Evolutionary conservation across 805 yeast species (phyloP), one percentile per base, ranked within the genome.

Genomic region (Sugiyamaella floridensis): DNA sequence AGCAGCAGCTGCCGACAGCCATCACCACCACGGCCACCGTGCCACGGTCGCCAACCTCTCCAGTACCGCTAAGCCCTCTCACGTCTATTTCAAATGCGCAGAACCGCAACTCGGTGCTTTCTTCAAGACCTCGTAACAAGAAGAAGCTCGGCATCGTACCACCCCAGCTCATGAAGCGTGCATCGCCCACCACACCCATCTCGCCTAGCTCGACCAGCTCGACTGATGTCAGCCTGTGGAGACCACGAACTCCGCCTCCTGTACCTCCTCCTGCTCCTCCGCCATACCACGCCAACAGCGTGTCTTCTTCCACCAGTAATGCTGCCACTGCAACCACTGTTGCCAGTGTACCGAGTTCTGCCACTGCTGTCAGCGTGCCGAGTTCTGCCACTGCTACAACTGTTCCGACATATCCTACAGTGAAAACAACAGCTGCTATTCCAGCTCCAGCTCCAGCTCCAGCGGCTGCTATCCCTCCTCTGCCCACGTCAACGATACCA

Each of bases 91-190:
- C 40, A 15, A 45, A 45, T 14, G n/a, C 12, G n/a, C 37, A 32
- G 37, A 32, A 32, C 37, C 37, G 37, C 37, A 32, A 32, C 37
- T 32, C 37, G 37, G 26, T 22, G 26, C 49, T 19, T 29, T 22
- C 52, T 26, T 19, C 34, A 20, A 40, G 19, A 37, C 40, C 40
- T 10, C 45, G 57, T 18, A 57, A 55, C 56, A 57, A 53, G 47
- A 57, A 57, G 51, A 54, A 57, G 49, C 54, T 57, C 41, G 58
- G 58, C 12, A 55, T 57, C 44, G 54, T 49, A 22, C 48, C 56
- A 26, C 28, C 45, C 18, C 49, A 45, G 9, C 40, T 43, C 28
- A 37, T 19, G 11, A 18, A 10, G n/a, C 40, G 43, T 14, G 32
- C 50, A 11, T 2, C 26, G 4, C 26, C 46, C 52, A 22, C 43